A percentile compares a stretch with the other conserved stretches of the same genome.
Evolutionary conservation across 176 grass and related monocot species (phyloP).

Genomic region (Leersia perrieri): DNA sequence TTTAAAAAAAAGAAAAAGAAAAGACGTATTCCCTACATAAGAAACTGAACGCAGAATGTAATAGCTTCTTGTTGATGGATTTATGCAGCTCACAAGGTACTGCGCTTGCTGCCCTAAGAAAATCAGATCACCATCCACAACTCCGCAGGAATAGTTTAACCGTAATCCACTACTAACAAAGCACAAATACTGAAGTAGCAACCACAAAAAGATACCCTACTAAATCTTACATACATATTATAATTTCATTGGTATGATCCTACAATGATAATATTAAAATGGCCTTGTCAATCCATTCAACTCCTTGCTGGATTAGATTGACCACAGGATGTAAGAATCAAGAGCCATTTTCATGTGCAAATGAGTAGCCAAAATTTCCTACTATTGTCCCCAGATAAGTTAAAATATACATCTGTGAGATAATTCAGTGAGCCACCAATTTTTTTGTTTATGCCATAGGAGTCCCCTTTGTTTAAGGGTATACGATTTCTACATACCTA

Average conservation of each 20-base stretch:
- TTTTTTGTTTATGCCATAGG: constrained; percentile 27
- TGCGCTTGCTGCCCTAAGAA: neutral
- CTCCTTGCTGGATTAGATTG: neutral
- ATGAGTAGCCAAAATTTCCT: constrained; percentile 39
- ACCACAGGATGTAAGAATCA: constrained; percentile 8
- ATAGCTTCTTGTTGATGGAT: too few relatives aligned
- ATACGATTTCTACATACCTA: constrained; percentile 30
- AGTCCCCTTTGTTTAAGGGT: constrained; percentile 1
- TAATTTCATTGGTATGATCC: neutral
- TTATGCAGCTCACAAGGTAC: too few relatives aligned
- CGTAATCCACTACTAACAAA: neutral
- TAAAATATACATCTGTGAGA: constrained; percentile 42
- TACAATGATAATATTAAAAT: constrained; percentile 3
- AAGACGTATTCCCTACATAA: neutral
- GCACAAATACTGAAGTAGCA: neutral
- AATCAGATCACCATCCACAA: neutral
- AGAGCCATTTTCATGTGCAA: constrained; percentile 17
- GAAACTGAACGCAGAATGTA: too few relatives aligned
- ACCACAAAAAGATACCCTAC: neutral
- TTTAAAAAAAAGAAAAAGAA: neutral
- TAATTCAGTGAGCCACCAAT: constrained; percentile 11
- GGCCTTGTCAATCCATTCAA: neutral
- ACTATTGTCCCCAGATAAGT: constrained; percentile 17
- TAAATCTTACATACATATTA: neutral
- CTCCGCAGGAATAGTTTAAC: neutral